Evolutionary conservation across 305 asterid genomes (phyloP).

Genomic region (Andrographis paniculata): DNA sequence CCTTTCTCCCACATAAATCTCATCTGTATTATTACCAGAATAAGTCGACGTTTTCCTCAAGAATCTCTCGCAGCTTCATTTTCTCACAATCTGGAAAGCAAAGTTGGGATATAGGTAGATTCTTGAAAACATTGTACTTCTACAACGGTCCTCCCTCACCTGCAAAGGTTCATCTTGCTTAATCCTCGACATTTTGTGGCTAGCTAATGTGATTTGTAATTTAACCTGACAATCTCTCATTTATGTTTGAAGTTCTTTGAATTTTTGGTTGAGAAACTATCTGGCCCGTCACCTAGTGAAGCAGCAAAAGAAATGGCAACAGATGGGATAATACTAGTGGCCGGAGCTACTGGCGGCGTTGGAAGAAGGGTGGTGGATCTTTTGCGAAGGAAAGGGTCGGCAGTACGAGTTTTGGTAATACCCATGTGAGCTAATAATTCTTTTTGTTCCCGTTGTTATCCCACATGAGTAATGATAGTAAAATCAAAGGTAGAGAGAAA

Average conservation of each 20-base stretch:
- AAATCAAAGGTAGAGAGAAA: background rate
- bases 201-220: conserved; percentile 2
- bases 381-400: conserved; percentile 49
- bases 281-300: conserved; percentile 74
- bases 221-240: conserved; percentile 35
- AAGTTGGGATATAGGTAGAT: conserved; percentile 91
- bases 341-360: conserved; percentile 98
- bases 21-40: conserved; percentile 24
- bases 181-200: conserved; percentile 14
- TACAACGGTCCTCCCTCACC: conserved; percentile 96
- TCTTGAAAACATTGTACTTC: conserved; percentile 69
- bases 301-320: conserved; percentile 48
- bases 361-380: conserved; percentile 86
- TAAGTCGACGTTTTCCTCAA: conserved; percentile 26
- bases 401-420: conserved; percentile 71
- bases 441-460: background rate
- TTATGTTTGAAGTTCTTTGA: conserved; percentile 61
- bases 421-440: background rate
- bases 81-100: conserved; percentile 52
- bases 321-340: conserved; percentile 61
- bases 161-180: conserved; percentile 51
- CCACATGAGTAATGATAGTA: background rate
- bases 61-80: conserved; percentile 36
- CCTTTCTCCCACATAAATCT: conserved; percentile 32
- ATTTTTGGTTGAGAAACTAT: conserved; percentile 80